A percentile compares a stretch with the other conserved stretches of the same genome.
Conservation (phyloP, 441 rosid species). For the Gossypium lobatum region DNA sequence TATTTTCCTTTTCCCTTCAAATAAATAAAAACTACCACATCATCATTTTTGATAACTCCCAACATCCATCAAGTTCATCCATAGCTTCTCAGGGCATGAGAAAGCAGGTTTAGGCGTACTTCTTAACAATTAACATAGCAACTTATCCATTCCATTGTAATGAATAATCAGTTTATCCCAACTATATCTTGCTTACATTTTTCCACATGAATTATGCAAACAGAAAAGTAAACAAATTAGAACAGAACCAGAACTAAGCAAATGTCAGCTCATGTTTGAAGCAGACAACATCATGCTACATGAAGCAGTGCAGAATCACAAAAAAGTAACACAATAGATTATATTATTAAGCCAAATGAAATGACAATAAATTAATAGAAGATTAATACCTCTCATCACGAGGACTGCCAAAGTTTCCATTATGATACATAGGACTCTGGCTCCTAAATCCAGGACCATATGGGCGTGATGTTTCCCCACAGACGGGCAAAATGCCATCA, state of each 20-base stretch:
- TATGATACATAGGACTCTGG: conserved; percentile 28
- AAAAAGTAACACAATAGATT: background rate
- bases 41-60: background rate
- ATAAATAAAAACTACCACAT: background rate
- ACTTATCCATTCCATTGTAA: background rate
- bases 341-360: background rate
- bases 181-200: background rate
- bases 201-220: background rate
- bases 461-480: conserved; percentile 26
- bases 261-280: background rate
- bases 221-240: background rate
- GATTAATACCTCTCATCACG: conserved; percentile 46
- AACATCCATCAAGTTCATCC: background rate
- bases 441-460: conserved; percentile 33
- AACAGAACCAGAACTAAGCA: background rate
- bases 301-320: background rate
- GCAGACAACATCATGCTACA: background rate
- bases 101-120: background rate
- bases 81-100: background rate
- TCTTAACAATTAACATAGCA: background rate
- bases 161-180: background rate
- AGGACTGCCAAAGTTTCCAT: conserved; percentile 33
- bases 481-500: conserved; percentile 28
- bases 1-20: background rate
- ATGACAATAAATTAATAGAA: background rate